Evolutionary conservation across 2,329 filamentous ascomycete species (phyloP).

Genomic region (Microcyclospora pomicola): DNA sequence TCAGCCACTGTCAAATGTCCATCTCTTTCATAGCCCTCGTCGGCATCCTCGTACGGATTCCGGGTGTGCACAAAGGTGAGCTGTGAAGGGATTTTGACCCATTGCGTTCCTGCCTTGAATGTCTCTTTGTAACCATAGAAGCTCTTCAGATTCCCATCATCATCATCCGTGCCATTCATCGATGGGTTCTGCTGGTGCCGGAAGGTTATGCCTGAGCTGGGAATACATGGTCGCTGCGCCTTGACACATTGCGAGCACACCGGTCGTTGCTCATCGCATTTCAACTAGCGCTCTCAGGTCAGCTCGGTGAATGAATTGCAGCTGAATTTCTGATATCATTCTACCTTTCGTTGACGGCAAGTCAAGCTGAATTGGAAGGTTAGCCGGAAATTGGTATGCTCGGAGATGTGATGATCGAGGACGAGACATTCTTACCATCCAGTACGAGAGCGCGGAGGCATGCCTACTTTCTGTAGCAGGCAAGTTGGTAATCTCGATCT

Average conservation of each 20-base stretch:
- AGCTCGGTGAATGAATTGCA: neutral
- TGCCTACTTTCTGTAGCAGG: slow-evolving; percentile 1
- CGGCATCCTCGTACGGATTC: slow-evolving; percentile 44
- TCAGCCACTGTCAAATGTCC: too few relatives aligned
- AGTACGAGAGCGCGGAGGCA: slow-evolving; percentile 21
- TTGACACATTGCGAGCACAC: slow-evolving; percentile 48
- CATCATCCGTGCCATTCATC: slow-evolving; percentile 41
- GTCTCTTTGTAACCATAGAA: slow-evolving; percentile 56
- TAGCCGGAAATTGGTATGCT: slow-evolving; percentile 8
- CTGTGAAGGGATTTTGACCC: slow-evolving; percentile 48
- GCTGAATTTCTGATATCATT: slow-evolving; percentile 1
- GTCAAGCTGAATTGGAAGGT: slow-evolving; percentile 13
- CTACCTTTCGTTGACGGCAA: slow-evolving; percentile 3
- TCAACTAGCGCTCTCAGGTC: slow-evolving; percentile 32
- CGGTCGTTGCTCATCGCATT: slow-evolving; percentile 51
- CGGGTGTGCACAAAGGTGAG: slow-evolving; percentile 49
- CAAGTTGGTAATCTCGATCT: neutral
- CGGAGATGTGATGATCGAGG: slow-evolving; percentile 1
- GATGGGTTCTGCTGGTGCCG: slow-evolving; percentile 57
- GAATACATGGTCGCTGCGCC: slow-evolving; percentile 45
- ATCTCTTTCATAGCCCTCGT: slow-evolving; percentile 3
- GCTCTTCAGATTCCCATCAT: slow-evolving; percentile 38
- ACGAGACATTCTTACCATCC: slow-evolving; percentile 17
- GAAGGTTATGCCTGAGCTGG: slow-evolving; percentile 50
- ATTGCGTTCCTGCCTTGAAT: slow-evolving; percentile 46